Conservation (phyloP, 352 stramenopile genomes). For the Poterioochromonas sp. region DNA sequence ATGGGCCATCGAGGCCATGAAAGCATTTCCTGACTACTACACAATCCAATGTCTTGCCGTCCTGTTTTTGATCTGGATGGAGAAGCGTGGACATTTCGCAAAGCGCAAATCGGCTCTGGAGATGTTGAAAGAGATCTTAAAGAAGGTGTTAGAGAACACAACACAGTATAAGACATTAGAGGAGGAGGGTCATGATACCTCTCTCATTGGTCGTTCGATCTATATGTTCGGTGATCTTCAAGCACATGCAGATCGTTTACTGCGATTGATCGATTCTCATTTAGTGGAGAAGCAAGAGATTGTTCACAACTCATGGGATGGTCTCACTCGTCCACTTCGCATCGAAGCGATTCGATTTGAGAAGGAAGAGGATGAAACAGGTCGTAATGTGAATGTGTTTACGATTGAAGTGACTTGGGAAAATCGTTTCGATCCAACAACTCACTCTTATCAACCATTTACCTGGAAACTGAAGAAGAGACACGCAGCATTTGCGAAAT, state of each 20-base stretch:
- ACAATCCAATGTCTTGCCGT: background rate
- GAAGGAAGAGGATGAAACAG: background rate
- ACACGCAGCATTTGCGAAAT: background rate
- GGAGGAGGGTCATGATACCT: slow-evolving; percentile 12
- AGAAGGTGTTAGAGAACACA: too few relatives aligned
- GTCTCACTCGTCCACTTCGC: background rate
- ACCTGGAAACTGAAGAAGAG: background rate
- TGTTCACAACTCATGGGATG: background rate
- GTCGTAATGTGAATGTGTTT: background rate
- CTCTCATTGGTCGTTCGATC: background rate
- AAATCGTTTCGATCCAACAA: background rate
- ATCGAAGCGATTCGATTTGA: background rate
- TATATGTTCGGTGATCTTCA: slow-evolving; percentile 3
- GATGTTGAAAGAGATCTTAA: background rate
- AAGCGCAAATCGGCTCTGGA: background rate
- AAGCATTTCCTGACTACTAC: background rate
- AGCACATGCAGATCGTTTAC: background rate
- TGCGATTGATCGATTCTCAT: background rate
- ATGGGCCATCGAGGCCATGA: background rate
- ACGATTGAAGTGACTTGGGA: background rate
- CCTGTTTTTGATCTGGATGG: slow-evolving; percentile 21
- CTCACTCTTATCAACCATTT: background rate
- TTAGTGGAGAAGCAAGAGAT: background rate
- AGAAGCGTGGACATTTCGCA: background rate
- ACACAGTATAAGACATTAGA: background rate